Base-by-base conservation (phyloP, 495 filamentous ascomycete species). In the Cryomyces minteri region DNA sequence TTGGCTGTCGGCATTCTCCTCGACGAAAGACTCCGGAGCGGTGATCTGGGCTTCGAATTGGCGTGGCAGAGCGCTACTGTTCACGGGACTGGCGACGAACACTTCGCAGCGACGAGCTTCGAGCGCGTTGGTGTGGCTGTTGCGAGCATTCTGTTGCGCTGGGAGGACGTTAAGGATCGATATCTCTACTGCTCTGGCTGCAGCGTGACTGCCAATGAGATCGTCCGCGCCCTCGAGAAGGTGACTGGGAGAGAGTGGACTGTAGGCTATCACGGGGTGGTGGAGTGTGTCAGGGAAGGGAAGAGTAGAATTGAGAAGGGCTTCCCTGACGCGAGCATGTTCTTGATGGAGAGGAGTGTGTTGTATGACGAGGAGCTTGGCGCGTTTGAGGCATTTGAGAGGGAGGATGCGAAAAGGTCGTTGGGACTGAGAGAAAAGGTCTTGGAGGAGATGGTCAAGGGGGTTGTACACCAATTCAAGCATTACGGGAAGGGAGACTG, bases 21-120 rank as follows among this genome's bases (percentile, higher is more conserved):
- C 4, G 55, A 58, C 38, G 29, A 12, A 10, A 41, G 36, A 5
- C 45, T 56, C n/a, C 40, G 43, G 8, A 49, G 32, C 47, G 56
- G 51, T 5, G 46, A 50, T 46, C 53, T 56, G 14, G 51, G 53
- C 28, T 54, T 58, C 40, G 51, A 56, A 31, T 14, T 58, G 12
- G 45, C 46, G 48, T 57, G 56, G 56, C 49, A 57, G 29, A 56
- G 49, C 39, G 54, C 49, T 7, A 53, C 56, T 4, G 28, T 59
- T 30, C 47, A 52, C 42, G 54, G 51, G 37, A 41, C 44, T 4
- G 54, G 54, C 7, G 47, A 40, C 32, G 54, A 59, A 39, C 32
- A 10, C 0, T 59, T 57, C 43, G 51, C 56, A 4, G 51, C 47
- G 2, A 42, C 48, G 29, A 56, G 54, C 32, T 38, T 51, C 4